Conservation (phyloP, 164 flowering plant genomes). For the Piper betle region DNA sequence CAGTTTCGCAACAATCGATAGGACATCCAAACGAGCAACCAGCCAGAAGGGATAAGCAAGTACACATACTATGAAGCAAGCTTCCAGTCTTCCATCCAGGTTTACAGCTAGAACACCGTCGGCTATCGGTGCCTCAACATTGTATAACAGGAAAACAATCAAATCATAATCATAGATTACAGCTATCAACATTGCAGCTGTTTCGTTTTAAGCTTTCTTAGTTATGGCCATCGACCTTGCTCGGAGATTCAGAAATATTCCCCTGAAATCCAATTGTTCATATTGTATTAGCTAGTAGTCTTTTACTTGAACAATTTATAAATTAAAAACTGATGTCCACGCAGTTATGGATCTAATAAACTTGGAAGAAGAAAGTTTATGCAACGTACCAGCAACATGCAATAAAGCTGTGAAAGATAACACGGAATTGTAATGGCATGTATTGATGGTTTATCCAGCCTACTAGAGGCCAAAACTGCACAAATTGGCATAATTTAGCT, state of each 20-base stretch:
- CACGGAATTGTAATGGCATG: slow-evolving; percentile 81
- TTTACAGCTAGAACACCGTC: neutral
- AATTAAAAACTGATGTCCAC: neutral
- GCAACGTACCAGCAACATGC: slow-evolving; percentile 63
- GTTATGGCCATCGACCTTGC: slow-evolving; percentile 39
- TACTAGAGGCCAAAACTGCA: slow-evolving; percentile 89
- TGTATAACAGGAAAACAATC: neutral
- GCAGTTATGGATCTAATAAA: neutral
- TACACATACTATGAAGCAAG: neutral
- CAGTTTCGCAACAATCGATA: no score
- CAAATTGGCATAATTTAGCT: neutral
- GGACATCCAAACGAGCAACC: neutral
- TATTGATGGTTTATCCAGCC: slow-evolving; percentile 80
- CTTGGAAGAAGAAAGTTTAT: neutral
- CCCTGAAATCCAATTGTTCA: slow-evolving; percentile 31
- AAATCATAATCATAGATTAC: neutral
- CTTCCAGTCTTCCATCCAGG: neutral
- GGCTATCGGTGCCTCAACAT: neutral
- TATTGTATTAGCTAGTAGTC: neutral
- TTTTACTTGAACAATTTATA: neutral
- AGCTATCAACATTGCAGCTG: neutral
- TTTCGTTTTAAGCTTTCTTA: slow-evolving; percentile 11
- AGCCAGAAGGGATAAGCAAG: neutral
- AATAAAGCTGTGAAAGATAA: slow-evolving; percentile 64
- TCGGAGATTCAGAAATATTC: slow-evolving; percentile 64